Evolutionary conservation across 2,329 filamentous ascomycete genomes (phyloP), one percentile per base, ranked within the genome.

Genomic region (Zasmidium citrigriseum): DNA sequence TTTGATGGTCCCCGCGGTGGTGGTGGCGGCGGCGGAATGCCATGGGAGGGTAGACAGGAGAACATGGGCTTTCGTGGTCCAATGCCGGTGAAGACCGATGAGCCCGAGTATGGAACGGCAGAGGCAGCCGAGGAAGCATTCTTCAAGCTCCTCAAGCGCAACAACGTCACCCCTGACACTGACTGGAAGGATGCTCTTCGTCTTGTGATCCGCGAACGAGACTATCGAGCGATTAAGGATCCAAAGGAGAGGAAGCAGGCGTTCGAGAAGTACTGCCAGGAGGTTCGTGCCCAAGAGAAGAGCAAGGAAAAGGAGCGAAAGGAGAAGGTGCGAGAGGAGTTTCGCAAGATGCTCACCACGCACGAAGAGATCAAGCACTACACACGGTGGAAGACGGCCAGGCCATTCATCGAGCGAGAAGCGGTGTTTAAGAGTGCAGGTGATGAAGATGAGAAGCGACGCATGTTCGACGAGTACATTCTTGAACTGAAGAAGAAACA

Each of bases 351-450:
- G 95, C 84, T 99, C 66, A 91, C 89, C 77, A 93, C 92, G 65
- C 93, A 99, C 75, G 92, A 93, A 61, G 95, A 99, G 76, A 98
- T 99, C 76, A 95, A 93, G 75, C 87, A 97, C 74, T 97, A 96
- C 75, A 97, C 93, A 45, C 89, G 92, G 61, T 99, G 95, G 95
- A 96, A 92, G 83, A 97, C 91, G 16, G 95, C 93, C 54, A 88
- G 91, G 51, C 91, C 92, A 10, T 96, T 97, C 64, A 91, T 99
- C 62, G 91, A 98, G 76, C 89, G 89, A 51, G 95, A 99, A 80
- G 95, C 91, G 49, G 95, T 96, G 59, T 99, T 98, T 79, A 89
- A 92, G 68, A 93, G 92, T 25, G 93, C 93, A 46, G 89, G 88
- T 64, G 89, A 89, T 67, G 95, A 99, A 68, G 83, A 85, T 58